phyloP scores from a whole-genome alignment of 2,329 filamentous ascomycete genomes.

The Westerdykella aurantiaca region DNA sequence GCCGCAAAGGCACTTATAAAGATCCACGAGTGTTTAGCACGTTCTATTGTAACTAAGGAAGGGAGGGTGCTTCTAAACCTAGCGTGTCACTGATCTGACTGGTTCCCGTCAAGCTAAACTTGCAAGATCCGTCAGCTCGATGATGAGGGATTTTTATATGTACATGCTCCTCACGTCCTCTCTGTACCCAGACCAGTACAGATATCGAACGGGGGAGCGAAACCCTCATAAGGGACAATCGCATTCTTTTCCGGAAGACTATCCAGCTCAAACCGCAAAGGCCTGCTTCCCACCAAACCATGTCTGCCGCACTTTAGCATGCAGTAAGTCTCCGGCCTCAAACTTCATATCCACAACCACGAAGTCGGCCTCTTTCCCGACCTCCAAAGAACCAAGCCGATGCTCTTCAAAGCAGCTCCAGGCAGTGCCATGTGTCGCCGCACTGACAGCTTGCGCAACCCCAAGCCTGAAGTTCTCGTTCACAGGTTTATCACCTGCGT shows the following conservation, averaged over 20 bases:
- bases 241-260: not conserved
- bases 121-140: no score
- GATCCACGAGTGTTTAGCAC: no score
- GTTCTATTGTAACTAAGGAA: no score
- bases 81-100: no score
- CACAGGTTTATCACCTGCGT: constrained; percentile 36
- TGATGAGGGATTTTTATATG: no score
- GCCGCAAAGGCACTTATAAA: no score
- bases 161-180: no score
- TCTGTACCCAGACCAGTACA: no score
- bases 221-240: no score
- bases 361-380: constrained; percentile 54
- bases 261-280: constrained; percentile 7
- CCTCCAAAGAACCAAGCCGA: constrained; percentile 49
- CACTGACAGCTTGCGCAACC: constrained; percentile 50
- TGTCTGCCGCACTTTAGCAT: constrained; percentile 47
- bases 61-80: no score
- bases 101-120: no score
- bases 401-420: constrained; percentile 55
- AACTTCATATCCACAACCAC: constrained; percentile 50
- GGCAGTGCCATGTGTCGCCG: constrained; percentile 52
- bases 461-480: constrained; percentile 52
- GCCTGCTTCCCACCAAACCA: constrained; percentile 47
- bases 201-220: no score
- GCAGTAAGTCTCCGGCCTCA: constrained; percentile 44